Evolutionary conservation across 768 basidiomycete species (phyloP).

Genomic region (Leccinellum albellum): DNA sequence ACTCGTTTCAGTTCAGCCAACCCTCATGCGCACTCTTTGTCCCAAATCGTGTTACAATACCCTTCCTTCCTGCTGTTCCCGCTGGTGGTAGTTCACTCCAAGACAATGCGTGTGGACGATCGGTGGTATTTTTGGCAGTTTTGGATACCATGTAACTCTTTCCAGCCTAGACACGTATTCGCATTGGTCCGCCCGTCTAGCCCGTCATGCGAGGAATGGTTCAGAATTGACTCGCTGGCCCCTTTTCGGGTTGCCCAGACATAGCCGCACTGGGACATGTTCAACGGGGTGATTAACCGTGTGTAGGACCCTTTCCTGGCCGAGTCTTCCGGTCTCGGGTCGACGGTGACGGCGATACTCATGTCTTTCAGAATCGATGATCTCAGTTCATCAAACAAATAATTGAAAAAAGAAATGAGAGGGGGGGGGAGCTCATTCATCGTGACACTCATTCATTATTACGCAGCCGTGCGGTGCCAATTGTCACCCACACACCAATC

Average conservation of each 20-base stretch:
- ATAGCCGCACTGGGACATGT: conserved; percentile 2
- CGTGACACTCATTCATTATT: conserved; percentile 1
- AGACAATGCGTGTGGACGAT: conserved; percentile 3
- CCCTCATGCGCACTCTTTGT: conserved; percentile 1
- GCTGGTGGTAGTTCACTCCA: neutral
- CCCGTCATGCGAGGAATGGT: neutral
- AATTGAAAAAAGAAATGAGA: neutral
- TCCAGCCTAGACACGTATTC: neutral
- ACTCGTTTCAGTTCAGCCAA: neutral
- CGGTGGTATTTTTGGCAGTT: conserved; percentile 17
- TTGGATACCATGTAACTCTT: neutral
- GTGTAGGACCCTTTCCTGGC: conserved; percentile 2
- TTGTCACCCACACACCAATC: conserved; percentile 14
- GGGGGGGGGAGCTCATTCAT: neutral
- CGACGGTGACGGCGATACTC: neutral
- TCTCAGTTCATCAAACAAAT: conserved; percentile 10
- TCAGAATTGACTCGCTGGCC: neutral
- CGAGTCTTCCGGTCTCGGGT: neutral
- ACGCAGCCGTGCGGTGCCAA: conserved; percentile 2
- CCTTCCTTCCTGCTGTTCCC: neutral
- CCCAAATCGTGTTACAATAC: neutral
- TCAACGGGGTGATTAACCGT: conserved; percentile 9
- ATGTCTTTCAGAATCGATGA: conserved; percentile 2
- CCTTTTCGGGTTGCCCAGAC: neutral
- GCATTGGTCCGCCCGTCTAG: neutral